phyloP scores from a whole-genome alignment of 1,139 yeast genomes.

The Scheffersomyces titani region DNA sequence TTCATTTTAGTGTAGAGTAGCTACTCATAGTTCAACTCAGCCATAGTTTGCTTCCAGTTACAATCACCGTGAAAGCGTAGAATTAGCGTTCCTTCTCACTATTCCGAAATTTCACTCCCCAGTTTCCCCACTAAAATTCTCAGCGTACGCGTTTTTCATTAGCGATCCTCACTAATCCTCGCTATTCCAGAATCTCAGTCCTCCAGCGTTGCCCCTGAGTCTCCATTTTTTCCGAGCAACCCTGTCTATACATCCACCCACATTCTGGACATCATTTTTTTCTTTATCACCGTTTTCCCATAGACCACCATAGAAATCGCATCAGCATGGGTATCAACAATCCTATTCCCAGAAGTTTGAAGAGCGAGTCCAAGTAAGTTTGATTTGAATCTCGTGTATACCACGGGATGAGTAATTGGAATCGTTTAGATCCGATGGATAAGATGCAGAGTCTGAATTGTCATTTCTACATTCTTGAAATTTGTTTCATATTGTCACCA shows the following conservation, averaged over 20 bases:
- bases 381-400: not conserved
- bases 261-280: not conserved
- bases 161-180: not conserved
- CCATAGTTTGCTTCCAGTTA: not conserved
- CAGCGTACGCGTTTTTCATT: not conserved
- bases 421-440: not conserved
- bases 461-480: not conserved
- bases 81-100: not conserved
- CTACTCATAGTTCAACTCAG: not conserved
- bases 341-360: constrained; percentile 91
- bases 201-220: not conserved
- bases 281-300: not conserved
- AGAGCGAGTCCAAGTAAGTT: constrained; percentile 81
- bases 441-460: not conserved
- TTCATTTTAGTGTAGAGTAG: not conserved
- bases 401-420: not conserved
- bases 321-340: constrained; percentile 66
- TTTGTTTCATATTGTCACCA: not conserved
- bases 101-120: not conserved
- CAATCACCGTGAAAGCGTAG: not conserved
- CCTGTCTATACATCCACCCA: not conserved
- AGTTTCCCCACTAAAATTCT: not conserved
- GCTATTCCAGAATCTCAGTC: not conserved
- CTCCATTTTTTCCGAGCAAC: not conserved
- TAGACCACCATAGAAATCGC: constrained; percentile 1